phyloP scores from a whole-genome alignment of 306 rosid genomes.

The Crotalaria pallida region DNA sequence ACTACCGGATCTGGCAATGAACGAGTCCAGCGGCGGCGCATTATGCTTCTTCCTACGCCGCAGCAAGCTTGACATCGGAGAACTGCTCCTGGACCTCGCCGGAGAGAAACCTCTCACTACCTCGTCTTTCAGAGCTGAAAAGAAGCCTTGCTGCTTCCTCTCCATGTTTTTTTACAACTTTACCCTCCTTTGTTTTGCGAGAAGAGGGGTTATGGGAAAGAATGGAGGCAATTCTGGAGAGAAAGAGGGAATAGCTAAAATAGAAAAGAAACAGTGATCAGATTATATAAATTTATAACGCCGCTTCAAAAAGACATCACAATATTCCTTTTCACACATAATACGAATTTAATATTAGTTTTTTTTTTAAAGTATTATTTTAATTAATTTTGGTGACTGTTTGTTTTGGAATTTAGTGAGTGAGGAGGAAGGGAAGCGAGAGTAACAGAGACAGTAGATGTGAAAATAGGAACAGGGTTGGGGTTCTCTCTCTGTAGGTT shows the following conservation, averaged over 20 bases:
- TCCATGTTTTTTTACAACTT: conserved; percentile 47
- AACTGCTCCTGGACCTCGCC: conserved; percentile 47
- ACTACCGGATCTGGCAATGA: conserved; percentile 67
- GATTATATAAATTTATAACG: too few relatives aligned
- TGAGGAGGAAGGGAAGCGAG: not conserved
- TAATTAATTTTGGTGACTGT: not conserved
- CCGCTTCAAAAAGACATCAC: not conserved
- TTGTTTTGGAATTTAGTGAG: not conserved
- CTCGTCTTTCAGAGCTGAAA: conserved; percentile 52
- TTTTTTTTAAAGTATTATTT: too few relatives aligned
- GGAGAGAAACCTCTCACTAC: conserved; percentile 55
- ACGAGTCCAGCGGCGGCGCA: conserved; percentile 41
- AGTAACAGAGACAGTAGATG: not conserved
- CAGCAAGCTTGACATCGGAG: conserved; percentile 54
- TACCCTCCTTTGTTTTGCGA: not conserved
- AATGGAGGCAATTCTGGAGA: not conserved
- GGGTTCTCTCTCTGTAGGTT: too few relatives aligned
- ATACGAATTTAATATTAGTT: too few relatives aligned
- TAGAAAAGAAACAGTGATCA: not conserved
- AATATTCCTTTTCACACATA: not conserved
- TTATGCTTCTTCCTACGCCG: conserved; percentile 54
- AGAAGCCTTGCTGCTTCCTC: conserved; percentile 70
- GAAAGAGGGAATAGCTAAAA: not conserved
- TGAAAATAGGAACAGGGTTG: not conserved
- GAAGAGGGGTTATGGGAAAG: not conserved